Evolutionary conservation across 495 filamentous ascomycete genomes (phyloP).

Genomic region (Beverwykella pulmonaria): DNA sequence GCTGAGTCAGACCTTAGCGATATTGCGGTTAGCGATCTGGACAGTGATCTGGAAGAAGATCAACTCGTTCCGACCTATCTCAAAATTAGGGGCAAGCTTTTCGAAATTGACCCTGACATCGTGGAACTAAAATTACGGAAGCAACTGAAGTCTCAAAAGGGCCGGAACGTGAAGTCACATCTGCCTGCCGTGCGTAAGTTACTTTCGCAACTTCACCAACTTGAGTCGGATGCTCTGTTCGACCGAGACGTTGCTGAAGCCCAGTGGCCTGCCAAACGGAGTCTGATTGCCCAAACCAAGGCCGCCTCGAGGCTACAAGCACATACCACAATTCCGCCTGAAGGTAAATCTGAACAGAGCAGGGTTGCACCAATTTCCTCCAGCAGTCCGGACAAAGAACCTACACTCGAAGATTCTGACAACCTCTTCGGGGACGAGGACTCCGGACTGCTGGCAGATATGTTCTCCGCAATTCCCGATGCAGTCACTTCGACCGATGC

Average conservation of each 20-base stretch:
- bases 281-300: conserved; percentile 66
- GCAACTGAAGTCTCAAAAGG: conserved; percentile 37
- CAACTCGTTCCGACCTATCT: conserved; percentile 76
- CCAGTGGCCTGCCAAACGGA: conserved; percentile 68
- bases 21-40: conserved; percentile 49
- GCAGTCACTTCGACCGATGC: neutral
- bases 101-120: conserved; percentile 66
- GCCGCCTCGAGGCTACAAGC: conserved; percentile 42
- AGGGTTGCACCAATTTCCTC: neutral
- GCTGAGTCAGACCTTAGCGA: conserved; percentile 28
- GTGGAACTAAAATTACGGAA: conserved; percentile 27
- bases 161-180: conserved; percentile 42
- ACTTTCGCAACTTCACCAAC: conserved; percentile 68
- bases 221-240: conserved; percentile 85
- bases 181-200: conserved; percentile 61
- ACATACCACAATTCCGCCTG: neutral
- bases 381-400: neutral
- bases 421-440: conserved; percentile 5
- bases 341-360: neutral
- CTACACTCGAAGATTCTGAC: neutral
- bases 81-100: conserved; percentile 69
- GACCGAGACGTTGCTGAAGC: conserved; percentile 75
- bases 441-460: conserved; percentile 63
- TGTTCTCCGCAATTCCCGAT: conserved; percentile 53
- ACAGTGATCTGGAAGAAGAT: conserved; percentile 66